Percentiles rank a stretch among this genome's conserved stretches.
Conservation (phyloP, 73 alveolate species). For the Paramecium sonneborni region DNA sequence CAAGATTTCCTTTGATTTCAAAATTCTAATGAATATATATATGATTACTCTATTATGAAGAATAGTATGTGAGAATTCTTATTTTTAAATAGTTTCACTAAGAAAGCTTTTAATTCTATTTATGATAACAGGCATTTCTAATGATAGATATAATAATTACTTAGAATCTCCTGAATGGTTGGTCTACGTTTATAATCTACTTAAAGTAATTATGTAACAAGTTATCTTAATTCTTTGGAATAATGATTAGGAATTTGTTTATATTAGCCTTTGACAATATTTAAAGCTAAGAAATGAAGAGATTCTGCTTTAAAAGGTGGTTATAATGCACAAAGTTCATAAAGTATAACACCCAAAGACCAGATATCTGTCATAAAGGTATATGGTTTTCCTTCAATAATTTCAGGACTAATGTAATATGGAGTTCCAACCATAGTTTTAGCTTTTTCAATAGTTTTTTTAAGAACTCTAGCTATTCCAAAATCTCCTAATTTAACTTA, state of each 20-base stretch:
- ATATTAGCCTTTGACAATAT: conserved; percentile 84
- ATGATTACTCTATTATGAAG: background rate
- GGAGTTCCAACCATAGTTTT: conserved; percentile 95
- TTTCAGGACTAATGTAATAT: conserved; percentile 90
- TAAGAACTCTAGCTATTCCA: conserved; percentile 83
- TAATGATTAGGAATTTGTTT: conserved; percentile 76
- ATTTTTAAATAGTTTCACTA: conserved; percentile 76
- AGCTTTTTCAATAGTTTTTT: conserved; percentile 81
- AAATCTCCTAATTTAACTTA: conserved; percentile 97
- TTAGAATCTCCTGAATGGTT: conserved; percentile 78
- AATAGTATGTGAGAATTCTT: conserved; percentile 75
- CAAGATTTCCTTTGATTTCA: conserved; percentile 27
- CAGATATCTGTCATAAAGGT: conserved; percentile 86
- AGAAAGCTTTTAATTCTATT: conserved; percentile 82
- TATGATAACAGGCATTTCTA: conserved; percentile 73
- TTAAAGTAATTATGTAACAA: conserved; percentile 73
- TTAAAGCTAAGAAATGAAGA: conserved; percentile 81
- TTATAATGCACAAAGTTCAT: conserved; percentile 88
- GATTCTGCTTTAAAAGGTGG: conserved; percentile 88
- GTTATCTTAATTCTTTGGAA: conserved; percentile 75
- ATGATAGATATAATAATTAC: background rate
- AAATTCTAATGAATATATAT: background rate
- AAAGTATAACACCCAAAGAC: conserved; percentile 87
- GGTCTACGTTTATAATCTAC: conserved; percentile 85
- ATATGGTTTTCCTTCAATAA: conserved; percentile 79